phyloP scores from a whole-genome alignment of 1,284 basidiomycete species.

The Trichosporon inkin region DNA sequence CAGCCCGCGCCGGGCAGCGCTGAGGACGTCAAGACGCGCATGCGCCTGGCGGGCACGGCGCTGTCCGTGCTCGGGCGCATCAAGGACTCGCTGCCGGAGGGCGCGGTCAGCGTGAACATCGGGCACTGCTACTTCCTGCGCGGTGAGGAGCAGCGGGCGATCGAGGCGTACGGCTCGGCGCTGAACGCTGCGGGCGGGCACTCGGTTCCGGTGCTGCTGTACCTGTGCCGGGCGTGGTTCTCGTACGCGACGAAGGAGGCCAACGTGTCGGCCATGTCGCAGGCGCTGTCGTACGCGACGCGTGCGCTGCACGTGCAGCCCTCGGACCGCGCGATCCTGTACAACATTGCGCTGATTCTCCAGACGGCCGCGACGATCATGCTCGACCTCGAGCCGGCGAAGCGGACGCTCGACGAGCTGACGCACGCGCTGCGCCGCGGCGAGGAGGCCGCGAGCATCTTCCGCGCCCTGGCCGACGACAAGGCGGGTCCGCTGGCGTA shows the following conservation, averaged over 20 bases:
- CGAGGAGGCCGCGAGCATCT: slow-evolving; percentile 82
- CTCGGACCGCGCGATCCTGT: slow-evolving; percentile 77
- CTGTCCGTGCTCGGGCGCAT: slow-evolving; percentile 82
- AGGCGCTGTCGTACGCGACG: slow-evolving; percentile 73
- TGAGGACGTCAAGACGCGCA: slow-evolving; percentile 60
- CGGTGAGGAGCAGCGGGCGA: slow-evolving; percentile 88
- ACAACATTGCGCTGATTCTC: slow-evolving; percentile 94
- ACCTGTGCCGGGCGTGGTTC: slow-evolving; percentile 84
- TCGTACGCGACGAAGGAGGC: slow-evolving; percentile 84
- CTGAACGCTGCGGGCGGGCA: slow-evolving; percentile 63
- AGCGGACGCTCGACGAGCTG: slow-evolving; percentile 74
- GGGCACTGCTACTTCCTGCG: slow-evolving; percentile 86
- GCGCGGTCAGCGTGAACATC: slow-evolving; percentile 87
- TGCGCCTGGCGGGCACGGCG: slow-evolving; percentile 73
- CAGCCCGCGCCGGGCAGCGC: slow-evolving; percentile 42
- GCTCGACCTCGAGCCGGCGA: slow-evolving; percentile 65
- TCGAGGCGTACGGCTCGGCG: slow-evolving; percentile 94
- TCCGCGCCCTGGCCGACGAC: slow-evolving; percentile 73
- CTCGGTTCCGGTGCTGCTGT: slow-evolving; percentile 69
- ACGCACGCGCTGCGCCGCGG: slow-evolving; percentile 72
- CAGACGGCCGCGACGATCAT: slow-evolving; percentile 89
- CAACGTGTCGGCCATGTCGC: slow-evolving; percentile 70
- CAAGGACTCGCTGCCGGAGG: slow-evolving; percentile 74
- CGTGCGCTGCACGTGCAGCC: slow-evolving; percentile 74
- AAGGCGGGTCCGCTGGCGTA: slow-evolving; percentile 70